Conservation (phyloP, 345 rosid species). For the Noccaea bulbosa region DNA sequence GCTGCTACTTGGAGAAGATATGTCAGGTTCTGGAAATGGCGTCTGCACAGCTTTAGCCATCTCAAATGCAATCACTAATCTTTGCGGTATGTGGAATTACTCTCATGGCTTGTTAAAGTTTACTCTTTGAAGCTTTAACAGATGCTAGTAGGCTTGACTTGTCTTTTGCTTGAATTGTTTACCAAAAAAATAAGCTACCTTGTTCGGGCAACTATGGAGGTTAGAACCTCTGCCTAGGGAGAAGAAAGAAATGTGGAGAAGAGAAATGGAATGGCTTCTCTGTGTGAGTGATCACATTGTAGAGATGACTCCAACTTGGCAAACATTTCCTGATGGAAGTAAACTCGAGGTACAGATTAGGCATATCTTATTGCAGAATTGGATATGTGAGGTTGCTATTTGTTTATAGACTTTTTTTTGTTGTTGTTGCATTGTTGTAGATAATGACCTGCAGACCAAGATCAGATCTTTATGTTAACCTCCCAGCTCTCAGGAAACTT, state of each 20-base stretch:
- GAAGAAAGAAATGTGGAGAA: slow-evolving; percentile 95
- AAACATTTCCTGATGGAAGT: slow-evolving; percentile 93
- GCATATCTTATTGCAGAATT: slow-evolving; percentile 1
- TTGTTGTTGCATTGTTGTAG: slow-evolving; percentile 52
- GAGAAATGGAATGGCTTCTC: slow-evolving; percentile 98
- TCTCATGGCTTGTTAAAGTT: not conserved
- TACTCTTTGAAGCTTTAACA: not conserved
- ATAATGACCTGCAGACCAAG: slow-evolving; percentile 97
- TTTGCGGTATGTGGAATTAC: slow-evolving; percentile 68
- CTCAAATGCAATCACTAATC: slow-evolving; percentile 96
- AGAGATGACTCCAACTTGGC: slow-evolving; percentile 93
- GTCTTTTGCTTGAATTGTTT: slow-evolving; percentile 13
- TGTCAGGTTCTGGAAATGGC: slow-evolving; percentile 99
- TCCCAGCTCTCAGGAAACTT: slow-evolving; percentile 90
- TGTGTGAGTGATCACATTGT: slow-evolving; percentile 94
- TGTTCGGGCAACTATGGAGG: slow-evolving; percentile 98
- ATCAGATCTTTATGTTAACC: slow-evolving; percentile 84
- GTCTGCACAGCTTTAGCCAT: slow-evolving; percentile 91
- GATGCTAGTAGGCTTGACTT: slow-evolving; percentile 9
- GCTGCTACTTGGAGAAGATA: slow-evolving; percentile 95
- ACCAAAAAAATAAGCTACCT: slow-evolving; percentile 57
- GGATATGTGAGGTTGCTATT: not conserved
- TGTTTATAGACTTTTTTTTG: not conserved
- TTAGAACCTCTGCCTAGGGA: slow-evolving; percentile 76
- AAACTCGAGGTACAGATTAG: slow-evolving; percentile 79